A percentile compares a stretch with the other conserved stretches of the same genome.
These are phyloP conservation scores for Mrakia gelida DNA, from an alignment of 768 basidiomycete genomes.

Conservation along the genomic window DNA sequence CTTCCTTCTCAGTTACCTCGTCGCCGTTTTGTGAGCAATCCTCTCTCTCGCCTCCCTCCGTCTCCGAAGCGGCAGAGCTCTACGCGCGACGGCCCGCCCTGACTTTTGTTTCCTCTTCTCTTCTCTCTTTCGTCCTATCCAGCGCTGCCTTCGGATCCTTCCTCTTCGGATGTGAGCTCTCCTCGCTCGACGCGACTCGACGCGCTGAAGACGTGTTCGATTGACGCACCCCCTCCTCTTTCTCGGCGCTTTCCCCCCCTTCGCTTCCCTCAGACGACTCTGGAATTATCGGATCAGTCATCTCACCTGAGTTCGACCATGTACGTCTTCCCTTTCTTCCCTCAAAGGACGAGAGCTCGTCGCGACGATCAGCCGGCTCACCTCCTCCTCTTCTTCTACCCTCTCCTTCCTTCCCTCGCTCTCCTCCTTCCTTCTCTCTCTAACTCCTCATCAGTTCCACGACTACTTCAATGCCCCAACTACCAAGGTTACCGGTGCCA, in stretches of 20 bases:
- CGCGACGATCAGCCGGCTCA: not conserved
- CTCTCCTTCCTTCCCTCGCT: not conserved
- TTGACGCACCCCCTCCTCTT: too few relatives aligned
- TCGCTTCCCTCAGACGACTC: too few relatives aligned
- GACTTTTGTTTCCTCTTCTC: not conserved
- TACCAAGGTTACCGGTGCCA: not conserved
- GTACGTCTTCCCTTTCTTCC: not conserved
- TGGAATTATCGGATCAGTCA: slow-evolving; percentile 15
- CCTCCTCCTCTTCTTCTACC: not conserved
- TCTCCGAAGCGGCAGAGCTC: not conserved
- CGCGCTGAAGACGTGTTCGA: too few relatives aligned
- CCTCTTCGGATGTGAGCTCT: not conserved
- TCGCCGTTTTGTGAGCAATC: not conserved
- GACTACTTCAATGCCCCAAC: not conserved
- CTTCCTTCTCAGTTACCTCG: not conserved
- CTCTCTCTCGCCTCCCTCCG: not conserved
- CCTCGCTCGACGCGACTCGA: too few relatives aligned
- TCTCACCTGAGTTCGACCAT: not conserved
- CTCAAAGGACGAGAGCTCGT: too few relatives aligned
- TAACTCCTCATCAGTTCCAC: not conserved
- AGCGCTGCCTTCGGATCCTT: too few relatives aligned
- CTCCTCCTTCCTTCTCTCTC: too few relatives aligned
- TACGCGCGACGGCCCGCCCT: not conserved
- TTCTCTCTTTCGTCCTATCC: too few relatives aligned
- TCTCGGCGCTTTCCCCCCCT: too few relatives aligned